Conservation (phyloP, 305 asterid genomes). For the Rubia balearica region DNA sequence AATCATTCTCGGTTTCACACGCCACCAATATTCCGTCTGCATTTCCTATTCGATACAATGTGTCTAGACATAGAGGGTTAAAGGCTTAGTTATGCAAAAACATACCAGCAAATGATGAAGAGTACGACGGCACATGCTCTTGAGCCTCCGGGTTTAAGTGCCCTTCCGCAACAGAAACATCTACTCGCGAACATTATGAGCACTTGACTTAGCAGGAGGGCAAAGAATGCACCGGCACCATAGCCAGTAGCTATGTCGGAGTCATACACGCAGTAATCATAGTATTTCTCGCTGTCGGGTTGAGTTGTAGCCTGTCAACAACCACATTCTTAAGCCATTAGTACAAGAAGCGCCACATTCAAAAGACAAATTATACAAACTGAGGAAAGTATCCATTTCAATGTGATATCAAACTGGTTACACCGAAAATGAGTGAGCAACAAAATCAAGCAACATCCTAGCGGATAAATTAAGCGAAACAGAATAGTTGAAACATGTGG, state of each 20-base stretch:
- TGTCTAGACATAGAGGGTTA: no score
- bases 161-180: constrained; percentile 84
- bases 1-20: background rate
- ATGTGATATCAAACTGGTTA: background rate
- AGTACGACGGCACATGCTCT: constrained; percentile 84
- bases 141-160: constrained; percentile 83
- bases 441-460: background rate
- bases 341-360: background rate
- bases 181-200: constrained; percentile 64
- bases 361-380: background rate
- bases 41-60: background rate
- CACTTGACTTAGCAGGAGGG: constrained; percentile 71
- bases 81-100: background rate
- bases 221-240: constrained; percentile 81
- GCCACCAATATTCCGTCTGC: background rate
- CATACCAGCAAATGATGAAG: constrained; percentile 81
- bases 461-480: background rate
- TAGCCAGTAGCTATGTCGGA: constrained; percentile 84
- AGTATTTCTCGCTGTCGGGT: constrained; percentile 35
- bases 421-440: background rate
- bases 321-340: constrained; percentile 10
- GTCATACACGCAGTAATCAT: constrained; percentile 52
- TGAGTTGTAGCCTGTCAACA: constrained; percentile 39
- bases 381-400: background rate
- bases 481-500: background rate